Percentiles rank a stretch among this genome's conserved stretches.
Evolutionary conservation across 2,329 filamentous ascomycete species (phyloP).

Genomic region (Emmonsiellopsis sp.): DNA sequence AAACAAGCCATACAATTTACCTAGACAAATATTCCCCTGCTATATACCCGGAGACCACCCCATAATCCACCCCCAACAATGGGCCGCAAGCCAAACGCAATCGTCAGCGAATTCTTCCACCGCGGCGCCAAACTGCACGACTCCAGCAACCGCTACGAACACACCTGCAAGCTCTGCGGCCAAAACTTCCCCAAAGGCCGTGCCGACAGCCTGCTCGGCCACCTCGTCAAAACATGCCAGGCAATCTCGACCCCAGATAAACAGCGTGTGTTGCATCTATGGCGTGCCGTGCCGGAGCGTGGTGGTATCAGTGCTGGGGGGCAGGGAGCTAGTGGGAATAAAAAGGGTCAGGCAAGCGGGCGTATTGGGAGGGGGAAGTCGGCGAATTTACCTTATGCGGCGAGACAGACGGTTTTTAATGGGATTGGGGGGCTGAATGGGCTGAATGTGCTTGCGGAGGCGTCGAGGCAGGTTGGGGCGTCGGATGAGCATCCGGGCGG

Average conservation of each 20-base stretch:
- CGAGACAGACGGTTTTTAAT: constrained; percentile 31
- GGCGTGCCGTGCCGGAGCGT: constrained; percentile 59
- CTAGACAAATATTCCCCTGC: not conserved
- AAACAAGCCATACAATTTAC: not conserved
- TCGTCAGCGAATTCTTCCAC: constrained; percentile 83
- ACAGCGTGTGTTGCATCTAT: constrained; percentile 62
- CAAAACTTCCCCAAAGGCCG: constrained; percentile 86
- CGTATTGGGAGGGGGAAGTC: constrained; percentile 27
- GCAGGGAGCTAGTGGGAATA: constrained; percentile 17
- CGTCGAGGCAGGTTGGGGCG: constrained; percentile 65
- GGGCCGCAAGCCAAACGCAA: constrained; percentile 74
- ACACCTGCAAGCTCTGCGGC: constrained; percentile 81
- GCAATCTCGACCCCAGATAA: constrained; percentile 66
- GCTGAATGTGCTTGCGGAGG: constrained; percentile 78
- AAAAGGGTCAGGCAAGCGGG: constrained; percentile 30
- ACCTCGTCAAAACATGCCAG: constrained; percentile 80
- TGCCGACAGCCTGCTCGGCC: constrained; percentile 70
- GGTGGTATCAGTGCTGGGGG: constrained; percentile 19
- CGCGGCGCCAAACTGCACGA: constrained; percentile 79
- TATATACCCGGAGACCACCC: not conserved
- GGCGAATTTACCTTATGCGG: constrained; percentile 35
- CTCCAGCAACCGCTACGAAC: constrained; percentile 83
- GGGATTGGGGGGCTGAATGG: constrained; percentile 56
- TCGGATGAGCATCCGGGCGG: constrained; percentile 35
- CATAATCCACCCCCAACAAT: constrained; percentile 38